These are phyloP conservation scores for Hericium coralloides DNA, from an alignment of 768 basidiomycete species.

Conservation along the genomic window DNA sequence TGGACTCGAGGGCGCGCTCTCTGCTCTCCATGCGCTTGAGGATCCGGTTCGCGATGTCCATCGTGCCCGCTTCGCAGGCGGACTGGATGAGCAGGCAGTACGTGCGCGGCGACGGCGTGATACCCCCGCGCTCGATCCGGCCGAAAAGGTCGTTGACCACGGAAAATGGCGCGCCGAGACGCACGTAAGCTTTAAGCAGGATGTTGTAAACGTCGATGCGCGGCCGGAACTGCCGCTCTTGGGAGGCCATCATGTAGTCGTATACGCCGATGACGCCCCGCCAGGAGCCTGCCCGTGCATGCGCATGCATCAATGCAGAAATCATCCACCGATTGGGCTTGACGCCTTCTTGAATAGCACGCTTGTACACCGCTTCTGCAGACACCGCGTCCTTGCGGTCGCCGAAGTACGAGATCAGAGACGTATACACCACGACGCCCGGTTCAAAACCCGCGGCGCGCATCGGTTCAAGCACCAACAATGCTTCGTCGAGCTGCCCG, in stretches of 20 bases:
- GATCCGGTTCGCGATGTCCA: constrained; percentile 57
- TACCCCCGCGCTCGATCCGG: constrained; percentile 36
- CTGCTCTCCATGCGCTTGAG: constrained; percentile 57
- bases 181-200: constrained; percentile 76
- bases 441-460: constrained; percentile 37
- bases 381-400: constrained; percentile 49
- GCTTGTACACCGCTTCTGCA: constrained; percentile 59
- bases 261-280: constrained; percentile 62
- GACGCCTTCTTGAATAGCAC: constrained; percentile 53
- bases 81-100: constrained; percentile 74
- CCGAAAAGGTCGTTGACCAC: constrained; percentile 56
- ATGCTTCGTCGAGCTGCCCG: constrained; percentile 46
- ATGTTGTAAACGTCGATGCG: constrained; percentile 64
- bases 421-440: constrained; percentile 50
- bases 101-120: constrained; percentile 52
- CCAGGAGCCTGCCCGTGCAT: constrained; percentile 79
- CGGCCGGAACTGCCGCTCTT: constrained; percentile 29
- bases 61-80: constrained; percentile 62
- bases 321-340: constrained; percentile 58
- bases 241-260: constrained; percentile 41
- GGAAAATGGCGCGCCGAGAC: constrained; percentile 68
- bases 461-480: constrained; percentile 53
- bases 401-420: constrained; percentile 58
- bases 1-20: constrained; percentile 26
- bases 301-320: constrained; percentile 69